Evolutionary conservation across 495 filamentous ascomycete species (phyloP).

Genomic region (Bryoglossum gracile): DNA sequence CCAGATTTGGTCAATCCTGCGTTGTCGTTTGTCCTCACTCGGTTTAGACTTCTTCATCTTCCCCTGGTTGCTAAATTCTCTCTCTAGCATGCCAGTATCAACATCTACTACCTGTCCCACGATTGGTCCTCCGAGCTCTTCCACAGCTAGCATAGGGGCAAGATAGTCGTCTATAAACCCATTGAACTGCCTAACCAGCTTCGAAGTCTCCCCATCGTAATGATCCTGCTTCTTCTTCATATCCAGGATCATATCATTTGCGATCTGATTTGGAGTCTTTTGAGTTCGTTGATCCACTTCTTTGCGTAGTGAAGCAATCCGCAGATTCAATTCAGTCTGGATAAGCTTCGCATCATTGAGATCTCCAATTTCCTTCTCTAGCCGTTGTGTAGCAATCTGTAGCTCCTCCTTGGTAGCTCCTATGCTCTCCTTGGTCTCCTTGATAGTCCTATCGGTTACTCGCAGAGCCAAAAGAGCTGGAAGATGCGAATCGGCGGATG

Average conservation of each 20-base stretch:
- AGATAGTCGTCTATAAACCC: conserved; percentile 69
- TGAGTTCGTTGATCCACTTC: conserved; percentile 47
- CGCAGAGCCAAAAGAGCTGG: conserved; percentile 65
- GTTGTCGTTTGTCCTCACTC: conserved; percentile 47
- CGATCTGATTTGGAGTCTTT: conserved; percentile 52
- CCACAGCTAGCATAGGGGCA: conserved; percentile 74
- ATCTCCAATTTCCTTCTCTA: conserved; percentile 53
- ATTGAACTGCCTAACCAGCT: conserved; percentile 54
- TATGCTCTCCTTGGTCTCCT: conserved; percentile 54
- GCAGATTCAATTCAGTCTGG: conserved; percentile 44
- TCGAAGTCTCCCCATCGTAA: conserved; percentile 48
- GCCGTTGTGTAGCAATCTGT: conserved; percentile 41
- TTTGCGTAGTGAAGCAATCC: conserved; percentile 42
- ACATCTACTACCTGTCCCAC: conserved; percentile 68
- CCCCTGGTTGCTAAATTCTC: conserved; percentile 66
- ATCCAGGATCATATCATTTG: conserved; percentile 48
- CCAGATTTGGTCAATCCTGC: conserved; percentile 70
- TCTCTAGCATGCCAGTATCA: conserved; percentile 46
- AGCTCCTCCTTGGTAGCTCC: conserved; percentile 46
- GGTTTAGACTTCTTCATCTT: conserved; percentile 56
- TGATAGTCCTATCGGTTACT: conserved; percentile 53
- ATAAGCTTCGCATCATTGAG: conserved; percentile 53
- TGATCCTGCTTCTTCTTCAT: conserved; percentile 49
- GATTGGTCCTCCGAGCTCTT: conserved; percentile 78
- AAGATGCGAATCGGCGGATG: conserved; percentile 56